Percentiles rank a stretch among this genome's conserved stretches.
Evolutionary conservation across 192 early-diverging fungal genomes (phyloP).

Genomic region (Kickxella alabastrina): DNA sequence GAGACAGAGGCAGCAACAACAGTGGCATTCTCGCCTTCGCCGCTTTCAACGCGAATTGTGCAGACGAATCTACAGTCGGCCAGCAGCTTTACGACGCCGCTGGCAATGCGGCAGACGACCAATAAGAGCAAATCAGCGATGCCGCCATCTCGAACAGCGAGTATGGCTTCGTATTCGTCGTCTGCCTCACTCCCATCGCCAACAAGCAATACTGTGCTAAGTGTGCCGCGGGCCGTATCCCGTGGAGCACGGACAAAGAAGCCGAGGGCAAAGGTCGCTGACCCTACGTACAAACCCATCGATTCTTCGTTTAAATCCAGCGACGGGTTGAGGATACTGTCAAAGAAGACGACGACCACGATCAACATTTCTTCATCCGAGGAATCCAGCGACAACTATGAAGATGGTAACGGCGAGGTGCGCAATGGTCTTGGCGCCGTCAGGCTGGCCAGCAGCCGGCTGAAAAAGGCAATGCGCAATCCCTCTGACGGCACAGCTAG

Average conservation of each 20-base stretch:
- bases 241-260: too few relatives aligned
- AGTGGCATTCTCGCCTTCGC: background rate
- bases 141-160: too few relatives aligned
- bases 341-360: slow-evolving; percentile 2
- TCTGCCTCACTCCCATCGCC: slow-evolving; percentile 19
- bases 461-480: too few relatives aligned
- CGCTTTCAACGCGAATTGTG: background rate
- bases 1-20: background rate
- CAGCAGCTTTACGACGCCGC: background rate
- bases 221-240: too few relatives aligned
- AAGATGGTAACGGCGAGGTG: background rate
- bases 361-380: slow-evolving; percentile 30
- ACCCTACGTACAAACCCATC: too few relatives aligned
- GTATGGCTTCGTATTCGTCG: slow-evolving; percentile 9
- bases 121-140: background rate
- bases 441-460: slow-evolving; percentile 2
- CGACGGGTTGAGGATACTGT: background rate
- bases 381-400: slow-evolving; percentile 22
- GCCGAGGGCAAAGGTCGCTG: too few relatives aligned
- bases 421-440: background rate
- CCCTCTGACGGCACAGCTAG: too few relatives aligned
- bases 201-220: background rate
- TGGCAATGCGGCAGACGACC: background rate
- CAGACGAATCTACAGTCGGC: slow-evolving; percentile 3
- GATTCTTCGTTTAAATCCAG: slow-evolving; percentile 4